Percentiles rank a stretch among this genome's conserved stretches.
Evolutionary conservation across 768 basidiomycete genomes (phyloP).

Genomic region (Pleurotus djamor): DNA sequence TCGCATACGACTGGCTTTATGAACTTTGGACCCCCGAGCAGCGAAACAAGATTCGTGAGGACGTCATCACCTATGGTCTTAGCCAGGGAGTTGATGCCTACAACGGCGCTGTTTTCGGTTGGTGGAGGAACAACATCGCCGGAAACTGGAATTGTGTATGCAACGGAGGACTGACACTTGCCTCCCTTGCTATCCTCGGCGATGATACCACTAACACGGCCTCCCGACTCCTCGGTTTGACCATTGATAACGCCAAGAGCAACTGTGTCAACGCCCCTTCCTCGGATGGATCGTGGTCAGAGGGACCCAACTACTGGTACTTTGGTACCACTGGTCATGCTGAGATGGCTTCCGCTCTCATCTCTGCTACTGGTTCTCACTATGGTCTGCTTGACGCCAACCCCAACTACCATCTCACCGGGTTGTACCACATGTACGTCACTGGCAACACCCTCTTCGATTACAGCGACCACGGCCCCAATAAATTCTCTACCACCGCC

Average conservation of each 20-base stretch:
- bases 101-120: constrained; percentile 49
- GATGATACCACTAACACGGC: constrained; percentile 81
- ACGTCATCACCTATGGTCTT: constrained; percentile 80
- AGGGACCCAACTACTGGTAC: constrained; percentile 95
- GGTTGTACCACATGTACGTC: constrained; percentile 87
- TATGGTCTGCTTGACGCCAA: constrained; percentile 73
- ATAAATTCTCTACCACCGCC: constrained; percentile 94
- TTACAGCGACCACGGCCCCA: constrained; percentile 85
- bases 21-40: constrained; percentile 78
- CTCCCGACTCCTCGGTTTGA: constrained; percentile 57
- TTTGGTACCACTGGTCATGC: constrained; percentile 91
- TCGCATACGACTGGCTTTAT: constrained; percentile 97
- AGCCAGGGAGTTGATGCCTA: constrained; percentile 58
- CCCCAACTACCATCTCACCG: constrained; percentile 68
- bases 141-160: constrained; percentile 99
- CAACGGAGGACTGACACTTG: constrained; percentile 89
- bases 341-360: constrained; percentile 81
- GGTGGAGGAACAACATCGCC: constrained; percentile 73
- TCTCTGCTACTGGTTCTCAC: constrained; percentile 83
- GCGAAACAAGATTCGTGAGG: constrained; percentile 61
- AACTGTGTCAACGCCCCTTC: constrained; percentile 72
- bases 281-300: constrained; percentile 87
- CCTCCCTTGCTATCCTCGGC: constrained; percentile 84
- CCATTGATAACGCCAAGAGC: constrained; percentile 69
- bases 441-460: constrained; percentile 85